Evolutionary conservation across 331 rosid genomes (phyloP).

Genomic region (Spiraea crenata): DNA sequence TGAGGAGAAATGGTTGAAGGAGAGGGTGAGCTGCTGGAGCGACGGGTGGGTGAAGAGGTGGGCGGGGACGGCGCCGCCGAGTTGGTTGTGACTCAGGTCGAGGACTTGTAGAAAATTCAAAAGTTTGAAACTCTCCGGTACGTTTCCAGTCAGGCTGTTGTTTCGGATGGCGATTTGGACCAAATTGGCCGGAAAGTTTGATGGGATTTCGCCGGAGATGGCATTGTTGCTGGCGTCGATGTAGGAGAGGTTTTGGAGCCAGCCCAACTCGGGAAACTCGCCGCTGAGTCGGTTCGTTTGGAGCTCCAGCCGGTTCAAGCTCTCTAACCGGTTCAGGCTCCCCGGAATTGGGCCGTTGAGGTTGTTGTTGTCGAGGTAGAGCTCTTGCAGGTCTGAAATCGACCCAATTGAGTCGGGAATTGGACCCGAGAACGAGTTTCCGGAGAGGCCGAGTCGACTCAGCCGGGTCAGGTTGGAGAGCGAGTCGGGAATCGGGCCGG

Average conservation of each 20-base stretch:
- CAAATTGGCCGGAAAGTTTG: conserved; percentile 43
- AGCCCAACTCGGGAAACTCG: conserved; percentile 41
- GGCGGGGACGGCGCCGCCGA: conserved; percentile 48
- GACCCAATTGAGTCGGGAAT: conserved; percentile 50
- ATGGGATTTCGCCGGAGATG: conserved; percentile 45
- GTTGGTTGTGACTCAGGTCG: conserved; percentile 61
- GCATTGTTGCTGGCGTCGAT: conserved; percentile 56
- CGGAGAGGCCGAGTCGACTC: conserved; percentile 56
- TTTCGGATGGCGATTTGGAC: conserved; percentile 63
- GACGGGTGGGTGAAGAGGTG: conserved; percentile 57
- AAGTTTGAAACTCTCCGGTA: conserved; percentile 26
- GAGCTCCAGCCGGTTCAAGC: conserved; percentile 56
- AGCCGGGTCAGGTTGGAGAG: conserved; percentile 54
- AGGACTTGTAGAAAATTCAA: conserved; percentile 47
- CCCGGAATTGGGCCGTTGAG: conserved; percentile 52
- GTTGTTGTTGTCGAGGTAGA: conserved; percentile 62
- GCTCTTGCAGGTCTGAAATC: conserved; percentile 55
- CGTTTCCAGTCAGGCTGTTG: conserved; percentile 46
- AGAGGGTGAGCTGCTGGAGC: conserved; percentile 60
- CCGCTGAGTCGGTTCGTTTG: conserved; percentile 60
- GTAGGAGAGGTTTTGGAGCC: conserved; percentile 43
- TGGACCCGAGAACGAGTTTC: conserved; percentile 52
- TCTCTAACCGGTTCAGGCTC: conserved; percentile 30
- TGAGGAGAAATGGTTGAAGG: conserved; percentile 53
- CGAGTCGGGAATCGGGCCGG: conserved; percentile 52